Evolutionary conservation across 306 rosid genomes (phyloP).

Genomic region (Malus asiatica): DNA sequence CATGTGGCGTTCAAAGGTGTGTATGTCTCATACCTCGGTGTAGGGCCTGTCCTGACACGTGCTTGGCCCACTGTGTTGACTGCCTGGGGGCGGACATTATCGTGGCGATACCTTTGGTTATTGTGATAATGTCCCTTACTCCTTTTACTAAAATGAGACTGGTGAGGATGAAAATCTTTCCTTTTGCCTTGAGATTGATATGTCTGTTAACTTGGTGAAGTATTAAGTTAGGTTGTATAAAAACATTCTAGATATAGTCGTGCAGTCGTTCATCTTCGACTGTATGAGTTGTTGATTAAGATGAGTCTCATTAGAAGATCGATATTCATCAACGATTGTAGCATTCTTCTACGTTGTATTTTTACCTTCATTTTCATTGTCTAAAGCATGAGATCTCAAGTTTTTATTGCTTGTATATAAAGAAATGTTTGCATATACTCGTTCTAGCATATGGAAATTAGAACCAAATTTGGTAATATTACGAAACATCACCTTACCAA

Average conservation of each 20-base stretch:
- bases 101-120: too few species aligned
- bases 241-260: background rate
- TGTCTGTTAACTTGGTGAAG: too few species aligned
- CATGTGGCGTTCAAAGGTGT: too few species aligned
- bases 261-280: background rate
- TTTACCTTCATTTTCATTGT: background rate
- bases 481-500: background rate
- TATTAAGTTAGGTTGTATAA: background rate
- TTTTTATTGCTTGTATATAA: background rate
- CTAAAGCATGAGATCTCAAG: background rate
- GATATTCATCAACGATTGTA: background rate
- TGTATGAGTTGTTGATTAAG: background rate
- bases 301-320: background rate
- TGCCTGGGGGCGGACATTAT: too few species aligned
- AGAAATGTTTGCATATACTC: too few species aligned
- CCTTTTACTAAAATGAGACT: too few species aligned
- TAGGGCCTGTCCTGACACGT: too few species aligned
- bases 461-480: background rate
- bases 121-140: too few species aligned
- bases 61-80: too few species aligned
- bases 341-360: background rate
- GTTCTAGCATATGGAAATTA: background rate
- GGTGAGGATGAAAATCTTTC: too few species aligned
- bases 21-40: too few species aligned
- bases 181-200: too few species aligned